Conservation (phyloP, 768 basidiomycete genomes). For the Leucocoprinus leucothites region DNA sequence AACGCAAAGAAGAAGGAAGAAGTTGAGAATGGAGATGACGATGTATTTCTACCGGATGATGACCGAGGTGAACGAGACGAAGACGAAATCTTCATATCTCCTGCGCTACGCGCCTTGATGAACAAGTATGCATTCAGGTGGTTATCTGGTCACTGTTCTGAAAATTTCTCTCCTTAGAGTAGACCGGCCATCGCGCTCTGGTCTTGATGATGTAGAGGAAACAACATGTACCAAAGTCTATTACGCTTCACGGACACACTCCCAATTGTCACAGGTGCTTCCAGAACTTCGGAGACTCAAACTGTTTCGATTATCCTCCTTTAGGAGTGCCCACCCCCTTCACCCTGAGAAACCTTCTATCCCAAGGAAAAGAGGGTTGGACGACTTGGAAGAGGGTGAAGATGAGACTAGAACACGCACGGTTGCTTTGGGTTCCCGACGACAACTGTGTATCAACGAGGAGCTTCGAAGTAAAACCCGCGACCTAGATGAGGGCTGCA, state of each 20-base stretch:
- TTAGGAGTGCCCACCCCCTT: slow-evolving; percentile 23
- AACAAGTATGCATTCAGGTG: slow-evolving; percentile 47
- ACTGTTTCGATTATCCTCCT: slow-evolving; percentile 30
- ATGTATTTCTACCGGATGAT: slow-evolving; percentile 66
- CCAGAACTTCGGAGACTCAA: slow-evolving; percentile 79
- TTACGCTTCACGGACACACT: slow-evolving; percentile 95
- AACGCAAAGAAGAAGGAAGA: background rate
- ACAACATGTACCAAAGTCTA: slow-evolving; percentile 79
- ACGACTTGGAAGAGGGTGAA: slow-evolving; percentile 23
- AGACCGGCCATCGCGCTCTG: slow-evolving; percentile 27
- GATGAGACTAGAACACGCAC: slow-evolving; percentile 41
- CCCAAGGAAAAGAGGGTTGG: slow-evolving; percentile 22
- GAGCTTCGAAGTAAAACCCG: slow-evolving; percentile 55
- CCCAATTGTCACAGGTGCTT: slow-evolving; percentile 88
- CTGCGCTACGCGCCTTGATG: slow-evolving; percentile 78
- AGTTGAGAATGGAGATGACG: slow-evolving; percentile 50
- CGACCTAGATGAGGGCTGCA: slow-evolving; percentile 86
- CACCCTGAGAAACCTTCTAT: slow-evolving; percentile 11
- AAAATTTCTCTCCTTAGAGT: slow-evolving; percentile 21
- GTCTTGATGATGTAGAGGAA: slow-evolving; percentile 37
- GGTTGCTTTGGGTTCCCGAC: slow-evolving; percentile 87
- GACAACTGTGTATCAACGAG: slow-evolving; percentile 91
- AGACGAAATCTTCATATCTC: slow-evolving; percentile 61
- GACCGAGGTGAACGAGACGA: slow-evolving; percentile 32
- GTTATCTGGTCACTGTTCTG: background rate